A percentile compares a stretch with the other conserved stretches of the same genome.
Evolutionary conservation across 1,139 yeast species (phyloP).

Genomic region (Arxiozyma telluris): DNA sequence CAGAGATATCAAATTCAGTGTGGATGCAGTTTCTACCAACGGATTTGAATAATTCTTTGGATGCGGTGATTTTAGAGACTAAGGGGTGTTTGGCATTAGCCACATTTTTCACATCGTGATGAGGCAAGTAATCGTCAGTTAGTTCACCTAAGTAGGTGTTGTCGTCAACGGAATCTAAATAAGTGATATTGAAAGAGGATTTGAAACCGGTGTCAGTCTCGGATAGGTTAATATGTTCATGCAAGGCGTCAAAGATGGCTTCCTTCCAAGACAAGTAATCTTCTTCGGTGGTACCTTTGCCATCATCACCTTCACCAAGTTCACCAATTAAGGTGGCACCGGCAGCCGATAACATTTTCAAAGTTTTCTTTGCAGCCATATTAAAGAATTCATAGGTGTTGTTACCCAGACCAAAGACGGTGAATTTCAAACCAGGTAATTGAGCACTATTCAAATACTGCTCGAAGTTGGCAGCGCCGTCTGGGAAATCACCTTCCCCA

Average conservation of each 20-base stretch:
- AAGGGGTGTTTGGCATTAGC: constrained; percentile 53
- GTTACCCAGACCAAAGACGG: constrained; percentile 87
- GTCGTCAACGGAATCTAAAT: constrained; percentile 33
- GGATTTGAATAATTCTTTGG: constrained; percentile 66
- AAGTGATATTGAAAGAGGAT: constrained; percentile 51
- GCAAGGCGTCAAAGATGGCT: constrained; percentile 62
- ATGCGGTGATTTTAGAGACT: constrained; percentile 53
- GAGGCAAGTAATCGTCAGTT: constrained; percentile 49
- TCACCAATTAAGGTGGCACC: constrained; percentile 68
- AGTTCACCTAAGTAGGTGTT: constrained; percentile 81
- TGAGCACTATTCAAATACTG: constrained; percentile 44
- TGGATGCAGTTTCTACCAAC: constrained; percentile 66
- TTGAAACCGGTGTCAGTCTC: constrained; percentile 45
- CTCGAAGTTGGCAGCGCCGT: constrained; percentile 70
- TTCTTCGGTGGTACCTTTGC: constrained; percentile 89
- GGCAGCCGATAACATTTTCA: constrained; percentile 37
- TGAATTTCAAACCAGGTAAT: constrained; percentile 56
- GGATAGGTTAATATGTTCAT: constrained; percentile 34
- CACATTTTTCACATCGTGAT: constrained; percentile 20
- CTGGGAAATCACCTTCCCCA: constrained; percentile 99
- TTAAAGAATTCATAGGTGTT: constrained; percentile 88
- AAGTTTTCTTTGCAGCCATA: constrained; percentile 63
- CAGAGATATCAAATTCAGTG: constrained; percentile 74
- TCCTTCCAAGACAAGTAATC: constrained; percentile 94
- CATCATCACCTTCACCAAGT: constrained; percentile 90